These are phyloP conservation scores for Zygoascus biomembranicola DNA, from an alignment of 805 yeast species.

Conservation along the genomic window DNA sequence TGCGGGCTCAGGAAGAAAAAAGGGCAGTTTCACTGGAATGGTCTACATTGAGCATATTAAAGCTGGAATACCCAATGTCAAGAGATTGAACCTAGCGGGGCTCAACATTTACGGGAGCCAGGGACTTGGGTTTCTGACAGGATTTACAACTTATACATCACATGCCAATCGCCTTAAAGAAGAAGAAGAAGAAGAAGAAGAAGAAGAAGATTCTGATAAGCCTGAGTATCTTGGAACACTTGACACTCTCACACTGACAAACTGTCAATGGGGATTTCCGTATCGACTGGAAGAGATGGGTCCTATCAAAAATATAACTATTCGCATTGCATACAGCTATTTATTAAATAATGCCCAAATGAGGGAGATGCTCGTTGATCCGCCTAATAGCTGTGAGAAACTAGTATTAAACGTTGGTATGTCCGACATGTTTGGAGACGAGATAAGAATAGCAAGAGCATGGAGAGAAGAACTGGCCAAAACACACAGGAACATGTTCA, in stretches of 20 bases:
- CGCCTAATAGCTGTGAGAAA: not conserved
- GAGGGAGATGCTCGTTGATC: not conserved
- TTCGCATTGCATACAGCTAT: slow-evolving; percentile 1
- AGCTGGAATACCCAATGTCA: not conserved
- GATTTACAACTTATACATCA: not conserved
- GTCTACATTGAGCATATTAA: not conserved
- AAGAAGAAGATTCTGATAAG: not conserved
- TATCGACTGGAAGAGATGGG: not conserved
- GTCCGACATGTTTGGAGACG: not conserved
- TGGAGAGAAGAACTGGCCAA: not conserved
- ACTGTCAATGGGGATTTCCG: slow-evolving; percentile 1
- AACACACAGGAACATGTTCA: not conserved
- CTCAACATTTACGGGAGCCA: not conserved
- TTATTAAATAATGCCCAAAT: not conserved
- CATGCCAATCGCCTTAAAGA: not conserved
- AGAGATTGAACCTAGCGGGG: not conserved
- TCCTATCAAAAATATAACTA: not conserved
- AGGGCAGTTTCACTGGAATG: not conserved
- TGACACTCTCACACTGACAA: not conserved
- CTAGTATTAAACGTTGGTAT: not conserved
- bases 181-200: not conserved
- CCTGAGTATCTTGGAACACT: not conserved
- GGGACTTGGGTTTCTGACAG: not conserved
- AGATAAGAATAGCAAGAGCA: not conserved
- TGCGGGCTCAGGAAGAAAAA: not conserved